Evolutionary conservation across 2,329 filamentous ascomycete species (phyloP).

Genomic region (Ceratocystis papillata): DNA sequence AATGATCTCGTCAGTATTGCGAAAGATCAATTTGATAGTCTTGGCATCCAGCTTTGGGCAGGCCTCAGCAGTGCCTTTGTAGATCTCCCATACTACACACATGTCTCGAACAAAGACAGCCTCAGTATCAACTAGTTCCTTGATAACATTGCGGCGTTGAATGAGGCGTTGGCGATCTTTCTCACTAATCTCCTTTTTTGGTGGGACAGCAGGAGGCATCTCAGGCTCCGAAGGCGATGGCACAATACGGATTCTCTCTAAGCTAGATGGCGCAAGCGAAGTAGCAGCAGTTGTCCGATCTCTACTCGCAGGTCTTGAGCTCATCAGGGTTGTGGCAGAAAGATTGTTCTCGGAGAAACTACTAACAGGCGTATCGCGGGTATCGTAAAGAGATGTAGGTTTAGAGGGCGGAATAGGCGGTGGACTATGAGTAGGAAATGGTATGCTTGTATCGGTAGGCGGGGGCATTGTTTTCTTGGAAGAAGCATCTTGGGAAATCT

Average conservation of each 20-base stretch:
- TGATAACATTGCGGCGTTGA: conserved; percentile 73
- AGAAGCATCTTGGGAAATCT: background rate
- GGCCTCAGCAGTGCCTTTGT: conserved; percentile 81
- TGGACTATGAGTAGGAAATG: conserved; percentile 41
- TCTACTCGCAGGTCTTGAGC: conserved; percentile 39
- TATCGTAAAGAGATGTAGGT: conserved; percentile 18
- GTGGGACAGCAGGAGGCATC: conserved; percentile 21
- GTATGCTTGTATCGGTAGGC: conserved; percentile 18
- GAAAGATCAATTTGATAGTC: conserved; percentile 82
- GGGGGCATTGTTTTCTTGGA: background rate
- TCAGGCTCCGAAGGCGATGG: conserved; percentile 20
- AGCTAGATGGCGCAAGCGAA: conserved; percentile 21
- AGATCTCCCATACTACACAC: conserved; percentile 96
- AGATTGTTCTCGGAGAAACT: conserved; percentile 27
- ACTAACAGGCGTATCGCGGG: conserved; percentile 21
- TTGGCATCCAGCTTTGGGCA: conserved; percentile 69
- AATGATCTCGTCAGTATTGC: conserved; percentile 85
- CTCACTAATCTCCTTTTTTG: conserved; percentile 22
- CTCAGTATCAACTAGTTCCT: conserved; percentile 83
- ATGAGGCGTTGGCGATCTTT: conserved; percentile 57
- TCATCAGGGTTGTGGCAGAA: conserved; percentile 36
- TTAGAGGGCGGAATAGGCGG: conserved; percentile 39
- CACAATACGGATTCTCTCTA: conserved; percentile 20
- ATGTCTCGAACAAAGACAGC: conserved; percentile 85
- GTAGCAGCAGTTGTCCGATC: conserved; percentile 27